Conservation (phyloP, 2,329 filamentous ascomycete genomes). For the Exserohilum rostratum region DNA sequence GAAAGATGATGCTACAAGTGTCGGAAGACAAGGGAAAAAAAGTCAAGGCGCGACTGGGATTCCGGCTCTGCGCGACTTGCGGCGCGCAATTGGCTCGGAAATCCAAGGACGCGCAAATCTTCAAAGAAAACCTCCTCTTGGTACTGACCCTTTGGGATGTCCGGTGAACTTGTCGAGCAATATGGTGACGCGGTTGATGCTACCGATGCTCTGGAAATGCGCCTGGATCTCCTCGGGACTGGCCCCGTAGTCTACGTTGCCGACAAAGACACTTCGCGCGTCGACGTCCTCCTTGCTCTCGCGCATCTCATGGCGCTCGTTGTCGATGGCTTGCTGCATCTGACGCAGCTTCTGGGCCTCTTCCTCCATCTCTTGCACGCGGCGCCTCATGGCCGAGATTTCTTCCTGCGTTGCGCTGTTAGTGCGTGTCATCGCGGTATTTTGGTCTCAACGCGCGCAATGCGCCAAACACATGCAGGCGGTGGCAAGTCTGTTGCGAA, state of each 20-base stretch:
- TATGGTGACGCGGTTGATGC: conserved; percentile 98
- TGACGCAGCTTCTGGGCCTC: conserved; percentile 63
- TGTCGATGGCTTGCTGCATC: conserved; percentile 71
- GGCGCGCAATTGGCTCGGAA: neutral
- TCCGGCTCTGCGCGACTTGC: neutral
- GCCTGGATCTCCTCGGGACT: conserved; percentile 98
- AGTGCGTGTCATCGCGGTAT: neutral
- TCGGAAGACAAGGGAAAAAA: neutral
- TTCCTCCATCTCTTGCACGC: conserved; percentile 63
- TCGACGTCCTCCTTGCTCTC: conserved; percentile 98
- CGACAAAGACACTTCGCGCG: conserved; percentile 94
- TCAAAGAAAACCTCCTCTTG: conserved; percentile 49
- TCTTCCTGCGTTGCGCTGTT: conserved; percentile 39
- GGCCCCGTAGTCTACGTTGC: conserved; percentile 97
- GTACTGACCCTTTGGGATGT: conserved; percentile 94
- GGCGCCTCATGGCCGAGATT: conserved; percentile 60
- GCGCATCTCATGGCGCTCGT: conserved; percentile 79
- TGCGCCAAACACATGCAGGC: neutral
- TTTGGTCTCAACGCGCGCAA: neutral
- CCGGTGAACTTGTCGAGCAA: conserved; percentile 97
- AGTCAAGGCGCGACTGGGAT: neutral
- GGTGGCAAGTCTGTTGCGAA: neutral
- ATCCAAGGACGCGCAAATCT: conserved; percentile 11
- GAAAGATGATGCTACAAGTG: conserved; percentile 38
- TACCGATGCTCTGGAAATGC: conserved; percentile 95